Evolutionary conservation across 2,329 filamentous ascomycete genomes (phyloP).

Genomic region (Neofusicoccum laricinum): DNA sequence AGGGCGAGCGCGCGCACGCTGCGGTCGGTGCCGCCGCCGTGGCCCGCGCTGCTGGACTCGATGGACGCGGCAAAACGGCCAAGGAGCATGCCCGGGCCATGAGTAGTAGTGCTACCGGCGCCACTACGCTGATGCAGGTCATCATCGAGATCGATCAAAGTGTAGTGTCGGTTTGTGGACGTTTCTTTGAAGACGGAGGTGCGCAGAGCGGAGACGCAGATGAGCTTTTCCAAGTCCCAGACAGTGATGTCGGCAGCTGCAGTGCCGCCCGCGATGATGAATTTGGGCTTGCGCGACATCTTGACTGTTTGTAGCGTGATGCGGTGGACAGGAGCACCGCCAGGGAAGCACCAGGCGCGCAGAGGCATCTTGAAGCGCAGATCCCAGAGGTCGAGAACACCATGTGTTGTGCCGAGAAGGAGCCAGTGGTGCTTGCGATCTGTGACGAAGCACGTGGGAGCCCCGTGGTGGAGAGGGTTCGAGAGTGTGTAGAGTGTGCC

Average conservation of each 20-base stretch:
- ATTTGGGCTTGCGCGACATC: slow-evolving; percentile 67
- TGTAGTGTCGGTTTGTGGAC: slow-evolving; percentile 30
- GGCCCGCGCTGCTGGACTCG: slow-evolving; percentile 23
- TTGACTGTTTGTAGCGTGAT: slow-evolving; percentile 63
- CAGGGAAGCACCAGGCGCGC: slow-evolving; percentile 83
- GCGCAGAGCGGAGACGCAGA: slow-evolving; percentile 86
- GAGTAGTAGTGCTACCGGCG: slow-evolving; percentile 33
- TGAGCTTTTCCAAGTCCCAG: slow-evolving; percentile 90
- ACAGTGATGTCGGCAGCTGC: slow-evolving; percentile 85
- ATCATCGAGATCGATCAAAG: slow-evolving; percentile 85
- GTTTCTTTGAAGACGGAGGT: slow-evolving; percentile 49
- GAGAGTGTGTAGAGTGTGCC: slow-evolving; percentile 72
- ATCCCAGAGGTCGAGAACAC: slow-evolving; percentile 92
- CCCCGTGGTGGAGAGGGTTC: slow-evolving; percentile 89
- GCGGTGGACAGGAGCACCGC: slow-evolving; percentile 75
- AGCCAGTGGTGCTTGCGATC: slow-evolving; percentile 88
- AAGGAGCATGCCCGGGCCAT: slow-evolving; percentile 65
- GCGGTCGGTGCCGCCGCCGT: slow-evolving; percentile 48
- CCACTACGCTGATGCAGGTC: slow-evolving; percentile 34
- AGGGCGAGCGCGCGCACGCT: slow-evolving; percentile 74
- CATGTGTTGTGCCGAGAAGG: slow-evolving; percentile 85
- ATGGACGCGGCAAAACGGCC: slow-evolving; percentile 76
- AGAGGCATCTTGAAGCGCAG: slow-evolving; percentile 87
- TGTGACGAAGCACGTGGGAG: slow-evolving; percentile 85
- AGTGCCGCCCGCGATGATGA: slow-evolving; percentile 86